Conservation (phyloP, 2,329 filamentous ascomycete species). For the Bertia moriformis region DNA sequence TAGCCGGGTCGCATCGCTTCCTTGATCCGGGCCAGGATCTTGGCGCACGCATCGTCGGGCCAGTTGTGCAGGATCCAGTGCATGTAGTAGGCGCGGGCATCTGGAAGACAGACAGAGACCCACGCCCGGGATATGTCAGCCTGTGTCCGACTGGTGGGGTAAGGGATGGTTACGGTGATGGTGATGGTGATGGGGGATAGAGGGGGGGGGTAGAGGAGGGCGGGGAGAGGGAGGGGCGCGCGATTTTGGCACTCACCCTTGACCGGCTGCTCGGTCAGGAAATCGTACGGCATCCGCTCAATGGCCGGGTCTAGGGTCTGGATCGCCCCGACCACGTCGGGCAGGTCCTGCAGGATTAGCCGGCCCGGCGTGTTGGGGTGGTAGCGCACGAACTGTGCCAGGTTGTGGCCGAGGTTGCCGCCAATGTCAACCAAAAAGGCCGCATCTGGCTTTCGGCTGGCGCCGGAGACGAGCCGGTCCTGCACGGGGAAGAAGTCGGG, state of each 20-base stretch:
- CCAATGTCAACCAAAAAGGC: slow-evolving; percentile 25
- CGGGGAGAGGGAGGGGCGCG: background rate
- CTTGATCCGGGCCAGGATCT: slow-evolving; percentile 13
- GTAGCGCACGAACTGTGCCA: slow-evolving; percentile 18
- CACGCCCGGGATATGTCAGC: slow-evolving; percentile 2
- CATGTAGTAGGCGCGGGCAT: slow-evolving; percentile 19
- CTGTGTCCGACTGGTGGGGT: background rate
- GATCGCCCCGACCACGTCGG: slow-evolving; percentile 14
- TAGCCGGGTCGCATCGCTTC: slow-evolving; percentile 14
- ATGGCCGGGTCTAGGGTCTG: slow-evolving; percentile 8
- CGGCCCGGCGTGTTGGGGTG: slow-evolving; percentile 20
- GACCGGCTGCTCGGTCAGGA: slow-evolving; percentile 15
- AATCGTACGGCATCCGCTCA: slow-evolving; percentile 12
- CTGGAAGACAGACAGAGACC: slow-evolving; percentile 10
- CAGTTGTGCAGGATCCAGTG: slow-evolving; percentile 21
- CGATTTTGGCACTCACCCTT: too few relatives aligned
- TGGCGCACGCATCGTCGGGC: slow-evolving; percentile 13
- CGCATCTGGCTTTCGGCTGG: slow-evolving; percentile 2
- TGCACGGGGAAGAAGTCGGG: background rate
- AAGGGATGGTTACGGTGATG: background rate
- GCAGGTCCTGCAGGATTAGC: slow-evolving; percentile 31
- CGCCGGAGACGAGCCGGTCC: background rate
- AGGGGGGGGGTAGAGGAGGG: too few relatives aligned
- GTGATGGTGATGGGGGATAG: background rate
- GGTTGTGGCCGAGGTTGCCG: slow-evolving; percentile 23